Conservation (phyloP, 495 filamentous ascomycete species). For the Aspergillus incahuasiensis region DNA sequence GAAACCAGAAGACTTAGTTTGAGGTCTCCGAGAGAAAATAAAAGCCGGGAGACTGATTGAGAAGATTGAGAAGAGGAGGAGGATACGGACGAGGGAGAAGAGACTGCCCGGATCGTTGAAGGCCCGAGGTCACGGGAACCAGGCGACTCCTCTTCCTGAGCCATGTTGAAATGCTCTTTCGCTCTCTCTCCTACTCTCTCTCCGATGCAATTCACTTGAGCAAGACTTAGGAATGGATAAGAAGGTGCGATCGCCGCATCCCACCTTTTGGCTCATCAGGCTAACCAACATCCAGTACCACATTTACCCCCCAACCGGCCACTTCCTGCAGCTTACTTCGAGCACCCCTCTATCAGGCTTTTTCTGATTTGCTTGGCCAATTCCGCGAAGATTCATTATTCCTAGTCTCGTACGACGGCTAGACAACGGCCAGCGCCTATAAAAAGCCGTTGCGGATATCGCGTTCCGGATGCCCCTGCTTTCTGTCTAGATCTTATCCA, state of each 20-base stretch:
- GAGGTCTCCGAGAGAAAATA: slow-evolving; percentile 4
- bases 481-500: not conserved
- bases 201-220: no score
- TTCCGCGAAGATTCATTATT: not conserved
- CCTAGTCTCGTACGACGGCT: not conserved
- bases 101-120: not conserved
- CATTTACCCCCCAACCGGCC: slow-evolving; percentile 1
- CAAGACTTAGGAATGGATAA: not conserved
- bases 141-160: slow-evolving; percentile 3
- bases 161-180: slow-evolving; percentile 9
- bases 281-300: not conserved
- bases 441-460: not conserved
- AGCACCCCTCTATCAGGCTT: not conserved
- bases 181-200: not conserved
- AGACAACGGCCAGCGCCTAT: not conserved
- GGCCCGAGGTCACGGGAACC: slow-evolving; percentile 4
- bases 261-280: slow-evolving; percentile 1
- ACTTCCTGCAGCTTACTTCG: not conserved
- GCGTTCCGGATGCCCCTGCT: not conserved
- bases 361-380: not conserved
- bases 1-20: slow-evolving; percentile 1
- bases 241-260: not conserved
- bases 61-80: slow-evolving; percentile 7
- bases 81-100: slow-evolving; percentile 2
- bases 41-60: not conserved